Conservation (phyloP, 768 basidiomycete genomes). For the Kwoniella newhampshirensis region DNA sequence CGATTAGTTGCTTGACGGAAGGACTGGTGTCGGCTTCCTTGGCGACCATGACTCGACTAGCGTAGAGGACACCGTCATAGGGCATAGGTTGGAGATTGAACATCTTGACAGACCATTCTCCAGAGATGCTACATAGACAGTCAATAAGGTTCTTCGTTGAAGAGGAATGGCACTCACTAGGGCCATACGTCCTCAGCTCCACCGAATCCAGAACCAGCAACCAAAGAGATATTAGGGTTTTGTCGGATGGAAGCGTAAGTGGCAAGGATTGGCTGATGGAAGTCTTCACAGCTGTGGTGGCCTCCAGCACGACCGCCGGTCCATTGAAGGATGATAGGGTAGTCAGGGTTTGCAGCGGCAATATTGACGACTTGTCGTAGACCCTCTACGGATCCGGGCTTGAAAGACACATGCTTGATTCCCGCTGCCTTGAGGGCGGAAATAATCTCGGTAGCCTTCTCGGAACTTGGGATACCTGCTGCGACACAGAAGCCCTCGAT, state of each 20-base stretch:
- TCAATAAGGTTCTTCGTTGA: constrained; percentile 13
- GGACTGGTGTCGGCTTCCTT: constrained; percentile 95
- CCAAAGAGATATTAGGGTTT: constrained; percentile 80
- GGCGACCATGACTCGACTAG: constrained; percentile 96
- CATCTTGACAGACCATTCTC: constrained; percentile 83
- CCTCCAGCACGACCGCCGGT: constrained; percentile 98
- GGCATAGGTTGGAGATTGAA: constrained; percentile 94
- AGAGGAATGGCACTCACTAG: constrained; percentile 56
- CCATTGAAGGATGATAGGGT: constrained; percentile 98
- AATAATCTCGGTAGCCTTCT: constrained; percentile 97
- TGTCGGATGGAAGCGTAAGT: constrained; percentile 89
- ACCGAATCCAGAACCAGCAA: constrained; percentile 94
- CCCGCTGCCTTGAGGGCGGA: constrained; percentile 74
- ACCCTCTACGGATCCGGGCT: constrained; percentile 96
- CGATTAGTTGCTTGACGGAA: constrained; percentile 93
- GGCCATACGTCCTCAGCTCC: constrained; percentile 90
- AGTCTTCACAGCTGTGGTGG: constrained; percentile 97
- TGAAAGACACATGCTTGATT: constrained; percentile 95
- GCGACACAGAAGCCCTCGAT: constrained; percentile 99
- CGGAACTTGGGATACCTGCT: constrained; percentile 92
- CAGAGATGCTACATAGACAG: constrained; percentile 62
- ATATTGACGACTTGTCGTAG: constrained; percentile 97
- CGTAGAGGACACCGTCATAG: constrained; percentile 95
- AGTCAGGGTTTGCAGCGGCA: constrained; percentile 87
- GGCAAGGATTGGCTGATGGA: constrained; percentile 89